These are phyloP conservation scores for Lanmaoa rubissima DNA, from an alignment of 768 basidiomycete species.

Conservation along the genomic window DNA sequence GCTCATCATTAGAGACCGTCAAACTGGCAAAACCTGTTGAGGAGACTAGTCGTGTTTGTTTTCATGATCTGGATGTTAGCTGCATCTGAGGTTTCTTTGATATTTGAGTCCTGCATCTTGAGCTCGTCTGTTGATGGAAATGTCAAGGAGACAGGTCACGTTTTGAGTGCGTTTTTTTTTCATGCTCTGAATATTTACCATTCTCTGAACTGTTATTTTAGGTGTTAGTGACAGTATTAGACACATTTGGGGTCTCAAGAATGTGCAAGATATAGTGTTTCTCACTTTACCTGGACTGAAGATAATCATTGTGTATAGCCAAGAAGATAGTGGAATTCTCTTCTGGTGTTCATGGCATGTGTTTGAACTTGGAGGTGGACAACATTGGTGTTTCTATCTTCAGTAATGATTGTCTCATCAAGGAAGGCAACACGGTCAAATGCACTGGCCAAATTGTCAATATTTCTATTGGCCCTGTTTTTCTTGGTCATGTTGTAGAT, in stretches of 20 bases:
- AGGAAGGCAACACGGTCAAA: slow-evolving; percentile 99
- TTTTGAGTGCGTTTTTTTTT: slow-evolving; percentile 74
- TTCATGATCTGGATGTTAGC: too few relatives aligned
- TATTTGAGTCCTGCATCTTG: slow-evolving; percentile 97
- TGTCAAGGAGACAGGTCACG: slow-evolving; percentile 98
- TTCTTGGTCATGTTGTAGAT: slow-evolving; percentile 98
- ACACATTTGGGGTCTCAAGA: slow-evolving; percentile 98
- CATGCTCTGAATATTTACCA: background rate
- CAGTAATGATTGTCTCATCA: slow-evolving; percentile 96
- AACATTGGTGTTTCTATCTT: slow-evolving; percentile 99
- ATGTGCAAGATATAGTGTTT: slow-evolving; percentile 81
- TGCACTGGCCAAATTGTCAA: slow-evolving; percentile 99
- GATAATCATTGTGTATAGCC: slow-evolving; percentile 45
- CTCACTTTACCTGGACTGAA: background rate
- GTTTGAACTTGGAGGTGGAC: slow-evolving; percentile 99
- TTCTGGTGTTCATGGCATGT: slow-evolving; percentile 99
- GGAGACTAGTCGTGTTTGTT: too few relatives aligned
- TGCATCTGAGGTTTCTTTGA: slow-evolving; percentile 98
- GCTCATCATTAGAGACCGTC: too few relatives aligned
- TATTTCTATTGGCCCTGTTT: slow-evolving; percentile 94
- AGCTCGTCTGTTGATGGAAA: slow-evolving; percentile 88
- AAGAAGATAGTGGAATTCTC: slow-evolving; percentile 99
- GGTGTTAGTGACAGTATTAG: slow-evolving; percentile 99
- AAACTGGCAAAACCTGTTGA: too few relatives aligned
- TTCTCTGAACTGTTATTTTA: slow-evolving; percentile 31